Evolutionary conservation across 2,329 filamentous ascomycete species (phyloP).

Genomic region (Colletotrichum spaethianum): DNA sequence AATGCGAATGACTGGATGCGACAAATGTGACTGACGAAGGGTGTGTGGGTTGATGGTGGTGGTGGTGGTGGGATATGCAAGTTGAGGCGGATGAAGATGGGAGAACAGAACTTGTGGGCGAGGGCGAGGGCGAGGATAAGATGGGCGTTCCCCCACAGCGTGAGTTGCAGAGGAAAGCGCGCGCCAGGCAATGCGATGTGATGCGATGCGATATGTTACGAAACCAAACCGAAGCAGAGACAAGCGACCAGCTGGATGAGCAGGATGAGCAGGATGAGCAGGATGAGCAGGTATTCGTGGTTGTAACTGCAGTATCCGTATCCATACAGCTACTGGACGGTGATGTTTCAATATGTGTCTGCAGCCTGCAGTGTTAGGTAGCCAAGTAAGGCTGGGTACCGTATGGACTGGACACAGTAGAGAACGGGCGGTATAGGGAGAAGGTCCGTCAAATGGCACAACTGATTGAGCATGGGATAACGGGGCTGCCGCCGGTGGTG

Average conservation of each 20-base stretch:
- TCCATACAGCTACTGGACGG: not conserved
- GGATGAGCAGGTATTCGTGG: not conserved
- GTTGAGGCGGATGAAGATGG: not conserved
- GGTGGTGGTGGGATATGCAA: not conserved
- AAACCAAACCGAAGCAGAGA: constrained; percentile 9
- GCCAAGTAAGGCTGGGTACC: not conserved
- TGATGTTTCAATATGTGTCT: not conserved
- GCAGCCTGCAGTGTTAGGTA: not conserved
- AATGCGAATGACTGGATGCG: not conserved
- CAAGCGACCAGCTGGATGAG: not conserved
- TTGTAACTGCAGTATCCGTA: not conserved
- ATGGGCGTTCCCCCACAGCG: not conserved
- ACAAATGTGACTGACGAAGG: not conserved
- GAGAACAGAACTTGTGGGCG: not conserved
- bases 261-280: too few relatives aligned
- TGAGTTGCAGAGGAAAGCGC: not conserved
- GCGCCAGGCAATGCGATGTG: constrained; percentile 14
- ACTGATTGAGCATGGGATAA: constrained; percentile 10
- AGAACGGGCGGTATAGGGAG: not conserved
- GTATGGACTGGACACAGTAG: not conserved
- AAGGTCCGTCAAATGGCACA: not conserved
- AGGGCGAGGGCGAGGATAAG: not conserved
- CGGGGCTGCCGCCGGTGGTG: not conserved
- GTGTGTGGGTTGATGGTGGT: not conserved
- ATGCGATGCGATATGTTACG: not conserved